A percentile compares a stretch with the other conserved stretches of the same genome.
Evolutionary conservation across 2,329 filamentous ascomycete genomes (phyloP).

Genomic region (Dactylellina haptotyla): DNA sequence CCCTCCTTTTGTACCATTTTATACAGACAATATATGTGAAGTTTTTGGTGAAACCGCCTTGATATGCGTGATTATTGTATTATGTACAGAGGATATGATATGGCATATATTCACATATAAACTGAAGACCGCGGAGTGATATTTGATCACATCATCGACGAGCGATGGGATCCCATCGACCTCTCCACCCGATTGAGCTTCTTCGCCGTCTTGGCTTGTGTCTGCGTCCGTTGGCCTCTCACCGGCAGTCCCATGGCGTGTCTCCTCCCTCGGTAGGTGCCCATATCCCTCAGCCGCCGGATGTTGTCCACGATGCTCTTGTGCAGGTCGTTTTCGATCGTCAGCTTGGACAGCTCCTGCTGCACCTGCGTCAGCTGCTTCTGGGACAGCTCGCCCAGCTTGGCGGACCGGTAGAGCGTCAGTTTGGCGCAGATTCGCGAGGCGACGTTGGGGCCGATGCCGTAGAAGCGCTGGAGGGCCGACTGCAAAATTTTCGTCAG

Average conservation of each 20-base stretch:
- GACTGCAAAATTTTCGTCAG: conserved; percentile 64
- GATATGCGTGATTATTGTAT: not conserved
- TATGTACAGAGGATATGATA: conserved; percentile 1
- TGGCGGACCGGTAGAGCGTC: conserved; percentile 84
- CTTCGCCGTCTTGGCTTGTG: conserved; percentile 72
- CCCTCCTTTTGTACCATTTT: too few relatives aligned
- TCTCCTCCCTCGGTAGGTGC: conserved; percentile 84
- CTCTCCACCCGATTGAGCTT: conserved; percentile 72
- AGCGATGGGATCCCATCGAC: conserved; percentile 56
- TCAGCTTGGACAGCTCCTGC: conserved; percentile 87
- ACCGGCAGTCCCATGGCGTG: conserved; percentile 89
- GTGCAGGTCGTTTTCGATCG: conserved; percentile 87
- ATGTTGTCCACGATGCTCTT: conserved; percentile 86
- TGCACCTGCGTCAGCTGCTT: conserved; percentile 84
- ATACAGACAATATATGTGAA: not conserved
- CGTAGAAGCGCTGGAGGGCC: conserved; percentile 86
- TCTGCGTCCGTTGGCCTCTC: conserved; percentile 86
- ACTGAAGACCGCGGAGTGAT: too few relatives aligned
- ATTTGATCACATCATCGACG: not conserved
- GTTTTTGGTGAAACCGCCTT: not conserved
- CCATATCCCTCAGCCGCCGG: conserved; percentile 85
- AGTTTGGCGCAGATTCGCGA: conserved; percentile 84
- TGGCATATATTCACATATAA: conserved; percentile 15
- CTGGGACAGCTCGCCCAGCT: conserved; percentile 77
- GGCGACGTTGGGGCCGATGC: conserved; percentile 76